Conservation (phyloP, 495 filamentous ascomycete species). For the Annulohypoxylon bovei region DNA sequence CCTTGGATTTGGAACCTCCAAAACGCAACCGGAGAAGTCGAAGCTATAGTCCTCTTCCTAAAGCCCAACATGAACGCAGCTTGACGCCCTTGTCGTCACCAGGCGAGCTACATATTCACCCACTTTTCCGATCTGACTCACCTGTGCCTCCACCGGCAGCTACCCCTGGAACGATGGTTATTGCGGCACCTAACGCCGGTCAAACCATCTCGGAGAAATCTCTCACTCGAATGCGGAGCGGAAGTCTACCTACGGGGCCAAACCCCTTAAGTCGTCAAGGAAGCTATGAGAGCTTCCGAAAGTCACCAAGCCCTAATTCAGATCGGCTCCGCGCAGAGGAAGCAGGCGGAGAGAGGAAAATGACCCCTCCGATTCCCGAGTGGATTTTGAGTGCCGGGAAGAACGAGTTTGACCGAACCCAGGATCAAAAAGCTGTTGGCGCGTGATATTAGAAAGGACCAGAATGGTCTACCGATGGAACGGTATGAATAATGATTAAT, state of each 20-base stretch:
- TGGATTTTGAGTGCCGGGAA: constrained; percentile 62
- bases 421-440: constrained; percentile 32
- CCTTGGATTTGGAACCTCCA: constrained; percentile 56
- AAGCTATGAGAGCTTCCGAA: constrained; percentile 59
- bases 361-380: constrained; percentile 69
- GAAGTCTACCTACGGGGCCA: constrained; percentile 65
- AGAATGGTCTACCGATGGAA: neutral
- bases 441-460: constrained; percentile 2
- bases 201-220: constrained; percentile 69
- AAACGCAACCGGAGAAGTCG: constrained; percentile 52
- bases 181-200: constrained; percentile 75
- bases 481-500: constrained; percentile 32
- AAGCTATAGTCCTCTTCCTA: constrained; percentile 56
- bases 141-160: constrained; percentile 74
- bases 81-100: constrained; percentile 51
- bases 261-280: constrained; percentile 62
- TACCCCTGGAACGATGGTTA: constrained; percentile 74
- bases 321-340: constrained; percentile 40
- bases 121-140: constrained; percentile 80
- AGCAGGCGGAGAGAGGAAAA: constrained; percentile 51
- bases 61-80: constrained; percentile 44
- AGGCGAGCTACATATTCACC: constrained; percentile 82
- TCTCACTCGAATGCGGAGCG: constrained; percentile 74
- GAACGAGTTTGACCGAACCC: constrained; percentile 55
- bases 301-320: constrained; percentile 39